Evolutionary conservation across 1,284 basidiomycete species (phyloP).

Genomic region (Tylopilus sp.): DNA sequence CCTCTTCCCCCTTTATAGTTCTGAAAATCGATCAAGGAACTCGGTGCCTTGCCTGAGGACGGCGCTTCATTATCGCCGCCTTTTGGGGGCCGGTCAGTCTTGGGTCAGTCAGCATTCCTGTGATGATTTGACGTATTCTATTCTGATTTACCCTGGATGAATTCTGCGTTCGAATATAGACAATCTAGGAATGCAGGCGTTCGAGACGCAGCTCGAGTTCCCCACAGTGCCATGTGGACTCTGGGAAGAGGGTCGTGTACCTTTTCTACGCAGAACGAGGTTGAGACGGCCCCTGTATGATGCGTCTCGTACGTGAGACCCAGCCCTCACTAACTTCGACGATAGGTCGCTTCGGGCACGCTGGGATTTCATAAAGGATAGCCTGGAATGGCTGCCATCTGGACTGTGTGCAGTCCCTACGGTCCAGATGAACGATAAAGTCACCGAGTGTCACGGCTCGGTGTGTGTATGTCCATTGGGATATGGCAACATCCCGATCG

Average conservation of each 20-base stretch:
- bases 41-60: slow-evolving; percentile 21
- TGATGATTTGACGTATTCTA: slow-evolving; percentile 29
- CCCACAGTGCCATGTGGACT: slow-evolving; percentile 24
- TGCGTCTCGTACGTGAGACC: not conserved
- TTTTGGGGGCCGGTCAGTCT: too few relatives aligned
- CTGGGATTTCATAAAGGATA: slow-evolving; percentile 12
- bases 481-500: slow-evolving; percentile 16
- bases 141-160: slow-evolving; percentile 26
- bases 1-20: slow-evolving; percentile 4
- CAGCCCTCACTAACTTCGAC: slow-evolving; percentile 17
- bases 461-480: slow-evolving; percentile 12
- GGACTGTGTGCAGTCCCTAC: not conserved
- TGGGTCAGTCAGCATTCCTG: slow-evolving; percentile 23
- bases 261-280: slow-evolving; percentile 16
- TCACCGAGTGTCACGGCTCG: slow-evolving; percentile 28
- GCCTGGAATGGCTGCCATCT: slow-evolving; percentile 9
- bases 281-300: not conserved
- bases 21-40: slow-evolving; percentile 32
- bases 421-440: slow-evolving; percentile 15
- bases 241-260: slow-evolving; percentile 10
- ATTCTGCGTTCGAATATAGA: slow-evolving; percentile 19
- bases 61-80: slow-evolving; percentile 16
- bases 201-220: not conserved
- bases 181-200: slow-evolving; percentile 15
- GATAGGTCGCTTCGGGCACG: slow-evolving; percentile 14